Evolutionary conservation across 805 yeast genomes (phyloP).

Genomic region (Candida maris): DNA sequence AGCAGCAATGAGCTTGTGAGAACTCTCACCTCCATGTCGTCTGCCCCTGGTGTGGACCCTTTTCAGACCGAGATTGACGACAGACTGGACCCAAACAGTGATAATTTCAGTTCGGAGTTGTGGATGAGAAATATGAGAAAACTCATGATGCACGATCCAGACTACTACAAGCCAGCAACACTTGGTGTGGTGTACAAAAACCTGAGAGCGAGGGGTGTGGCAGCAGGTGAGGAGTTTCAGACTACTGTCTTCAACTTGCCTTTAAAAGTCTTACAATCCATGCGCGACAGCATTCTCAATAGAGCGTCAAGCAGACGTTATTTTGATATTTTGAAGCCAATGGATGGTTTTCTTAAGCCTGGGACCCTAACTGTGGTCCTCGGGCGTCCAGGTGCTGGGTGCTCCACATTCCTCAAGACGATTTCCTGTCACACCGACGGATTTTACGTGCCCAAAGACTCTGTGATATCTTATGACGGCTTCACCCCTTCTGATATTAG

Average conservation of each 20-base stretch:
- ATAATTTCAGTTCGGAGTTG: conserved; percentile 47
- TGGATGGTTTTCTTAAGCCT: conserved; percentile 57
- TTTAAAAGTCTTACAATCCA: conserved; percentile 23
- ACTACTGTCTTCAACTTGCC: conserved; percentile 45
- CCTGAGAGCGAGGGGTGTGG: conserved; percentile 55
- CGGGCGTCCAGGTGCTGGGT: conserved; percentile 80
- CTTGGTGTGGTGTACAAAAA: conserved; percentile 55
- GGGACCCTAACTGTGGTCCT: conserved; percentile 66
- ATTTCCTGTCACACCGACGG: conserved; percentile 58
- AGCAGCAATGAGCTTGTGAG: conserved; percentile 18
- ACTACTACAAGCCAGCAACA: conserved; percentile 56
- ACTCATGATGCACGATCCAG: conserved; percentile 47
- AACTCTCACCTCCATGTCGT: conserved; percentile 40
- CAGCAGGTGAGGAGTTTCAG: conserved; percentile 59
- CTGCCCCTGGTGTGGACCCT: conserved; percentile 40
- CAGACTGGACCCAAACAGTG: conserved; percentile 51
- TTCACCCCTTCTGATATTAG: conserved; percentile 45
- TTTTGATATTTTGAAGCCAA: conserved; percentile 54
- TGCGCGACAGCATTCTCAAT: conserved; percentile 6
- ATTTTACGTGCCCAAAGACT: conserved; percentile 43
- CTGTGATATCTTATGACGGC: conserved; percentile 51
- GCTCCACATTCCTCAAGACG: conserved; percentile 61
- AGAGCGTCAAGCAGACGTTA: conserved; percentile 20
- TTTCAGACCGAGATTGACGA: conserved; percentile 28
- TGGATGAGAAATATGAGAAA: conserved; percentile 62